A percentile compares a stretch with the other conserved stretches of the same genome.
Conservation (phyloP, 31 red algal genomes). For the Asparagopsis taxiformis region DNA sequence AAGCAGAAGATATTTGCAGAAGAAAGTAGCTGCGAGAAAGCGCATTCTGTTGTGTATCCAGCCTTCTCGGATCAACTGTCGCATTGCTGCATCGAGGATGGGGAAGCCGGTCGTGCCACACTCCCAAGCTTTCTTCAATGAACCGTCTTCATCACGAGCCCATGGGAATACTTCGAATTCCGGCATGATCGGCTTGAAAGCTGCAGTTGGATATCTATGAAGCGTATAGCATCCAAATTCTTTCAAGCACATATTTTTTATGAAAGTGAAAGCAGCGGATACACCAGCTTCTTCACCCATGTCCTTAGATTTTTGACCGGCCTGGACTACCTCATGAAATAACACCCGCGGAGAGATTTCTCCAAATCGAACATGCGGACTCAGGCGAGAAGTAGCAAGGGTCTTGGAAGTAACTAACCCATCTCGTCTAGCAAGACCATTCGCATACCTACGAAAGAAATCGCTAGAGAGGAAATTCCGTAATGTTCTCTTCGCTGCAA, state of each 20-base stretch:
- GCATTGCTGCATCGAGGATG: conserved; percentile 89
- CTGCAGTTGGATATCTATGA: conserved; percentile 49
- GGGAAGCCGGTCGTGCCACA: conserved; percentile 87
- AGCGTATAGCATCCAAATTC: conserved; percentile 85
- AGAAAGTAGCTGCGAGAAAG: conserved; percentile 77
- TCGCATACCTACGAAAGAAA: conserved; percentile 42
- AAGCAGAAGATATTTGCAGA: conserved; percentile 79
- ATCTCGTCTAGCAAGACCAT: conserved; percentile 35
- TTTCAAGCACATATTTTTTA: conserved; percentile 81
- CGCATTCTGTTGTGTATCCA: conserved; percentile 87
- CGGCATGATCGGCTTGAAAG: conserved; percentile 74
- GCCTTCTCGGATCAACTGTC: conserved; percentile 73
- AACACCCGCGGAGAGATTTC: conserved; percentile 79
- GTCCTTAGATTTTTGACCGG: conserved; percentile 10
- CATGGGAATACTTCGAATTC: conserved; percentile 88
- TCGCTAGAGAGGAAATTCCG: conserved; percentile 27
- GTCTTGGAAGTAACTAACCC: conserved; percentile 52
- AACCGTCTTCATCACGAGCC: conserved; percentile 55
- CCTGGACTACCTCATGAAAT: conserved; percentile 58
- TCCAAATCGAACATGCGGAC: conserved; percentile 85
- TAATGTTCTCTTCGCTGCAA: conserved; percentile 33
- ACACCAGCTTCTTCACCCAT: conserved; percentile 11
- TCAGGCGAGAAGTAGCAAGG: conserved; percentile 64
- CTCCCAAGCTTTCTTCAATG: conserved; percentile 49
- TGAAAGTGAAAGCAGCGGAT: conserved; percentile 42